Percentiles rank a stretch among this genome's conserved stretches.
These are phyloP conservation scores for Apophysomyces sp. DNA, from an alignment of 371 early-diverging fungal species.

Conservation along the genomic window DNA sequence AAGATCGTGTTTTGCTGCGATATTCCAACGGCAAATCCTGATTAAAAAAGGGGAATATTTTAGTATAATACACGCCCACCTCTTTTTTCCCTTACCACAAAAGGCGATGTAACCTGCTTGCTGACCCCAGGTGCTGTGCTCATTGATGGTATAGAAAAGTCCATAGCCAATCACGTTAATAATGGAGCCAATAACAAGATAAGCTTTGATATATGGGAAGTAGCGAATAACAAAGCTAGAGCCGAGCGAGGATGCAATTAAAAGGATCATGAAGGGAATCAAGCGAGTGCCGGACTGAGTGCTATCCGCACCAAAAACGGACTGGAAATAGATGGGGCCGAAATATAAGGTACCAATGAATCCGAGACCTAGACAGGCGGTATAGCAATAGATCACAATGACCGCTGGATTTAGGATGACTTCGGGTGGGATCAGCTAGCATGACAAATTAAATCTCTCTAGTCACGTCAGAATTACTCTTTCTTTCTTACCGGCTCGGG, in stretches of 20 bases:
- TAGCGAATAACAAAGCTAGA: conserved; percentile 19
- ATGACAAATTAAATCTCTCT: conserved; percentile 8
- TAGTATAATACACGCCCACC: background rate
- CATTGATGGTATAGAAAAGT: conserved; percentile 39
- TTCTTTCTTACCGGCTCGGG: conserved; percentile 12
- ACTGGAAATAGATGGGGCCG: conserved; percentile 61
- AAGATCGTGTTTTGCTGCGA: conserved; percentile 64
- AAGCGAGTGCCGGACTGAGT: conserved; percentile 42
- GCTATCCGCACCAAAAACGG: conserved; percentile 40
- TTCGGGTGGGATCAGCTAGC: conserved; percentile 13
- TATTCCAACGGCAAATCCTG: conserved; percentile 56
- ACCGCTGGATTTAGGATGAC: conserved; percentile 16
- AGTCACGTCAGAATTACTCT: background rate
- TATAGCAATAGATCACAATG: conserved; percentile 12
- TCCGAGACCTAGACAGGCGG: conserved; percentile 65
- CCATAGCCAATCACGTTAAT: conserved; percentile 41
- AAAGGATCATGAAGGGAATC: conserved; percentile 41
- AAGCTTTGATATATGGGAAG: conserved; percentile 29
- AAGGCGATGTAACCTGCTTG: conserved; percentile 43
- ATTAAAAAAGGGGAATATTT: background rate
- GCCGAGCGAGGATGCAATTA: conserved; percentile 40
- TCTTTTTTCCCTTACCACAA: conserved; percentile 13
- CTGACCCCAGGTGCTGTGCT: conserved; percentile 31
- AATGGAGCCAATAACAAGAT: conserved; percentile 25
- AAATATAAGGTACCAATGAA: conserved; percentile 74